Evolutionary conservation across 75 land plant species (phyloP), one percentile per base, ranked within the genome.

Genomic region (Selaginella moellendorffii): DNA sequence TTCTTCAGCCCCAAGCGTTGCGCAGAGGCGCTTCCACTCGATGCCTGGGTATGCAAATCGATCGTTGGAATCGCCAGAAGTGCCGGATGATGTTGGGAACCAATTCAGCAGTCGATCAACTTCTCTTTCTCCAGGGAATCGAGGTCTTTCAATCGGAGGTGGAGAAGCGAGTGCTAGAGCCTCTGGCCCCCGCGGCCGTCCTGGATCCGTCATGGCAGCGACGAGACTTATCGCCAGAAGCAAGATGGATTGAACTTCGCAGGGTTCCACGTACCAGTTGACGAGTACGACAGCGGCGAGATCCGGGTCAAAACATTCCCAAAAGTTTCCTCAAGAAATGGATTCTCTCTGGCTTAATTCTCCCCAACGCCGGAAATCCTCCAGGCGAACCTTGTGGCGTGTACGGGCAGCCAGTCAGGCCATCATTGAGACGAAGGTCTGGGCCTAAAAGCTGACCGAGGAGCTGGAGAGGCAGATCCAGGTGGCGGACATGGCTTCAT

Each of bases 361-460:
- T 76, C 85, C 0, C 90, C 96, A 1, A 73, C 71, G 30, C 96
- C 98, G 19, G 65, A 80, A 2, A 52, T 82, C 0, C 74, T 93
- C 21, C 73, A 82, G 87, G 74, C 76, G 63, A 77, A 73, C 0
- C 59, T 93, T 46, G 98, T 93, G 65, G 89, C 98, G 0, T 93
- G 98, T 78, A 88, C 98, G 0, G 98, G 98, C n/a, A 93, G 63
- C 70, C 96, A 93, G 66, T 93, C 89, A 83, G 63, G 98, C 96
- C 27, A 93, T 93, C 46, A 90, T 85, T 1, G 98, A 93, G 76
- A 93, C 98, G 5, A 93, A 93, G 70, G 90, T 83, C 0, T 56
- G 96, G 54, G 90, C 90, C 0, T 12, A 82, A 74, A 69, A 77
- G 78, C 76, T 93, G 58, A 85, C 87, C 0, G 76, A 83, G 72